Conservation (phyloP, 176 grass and related monocot species). For the Saccharum spontaneum region DNA sequence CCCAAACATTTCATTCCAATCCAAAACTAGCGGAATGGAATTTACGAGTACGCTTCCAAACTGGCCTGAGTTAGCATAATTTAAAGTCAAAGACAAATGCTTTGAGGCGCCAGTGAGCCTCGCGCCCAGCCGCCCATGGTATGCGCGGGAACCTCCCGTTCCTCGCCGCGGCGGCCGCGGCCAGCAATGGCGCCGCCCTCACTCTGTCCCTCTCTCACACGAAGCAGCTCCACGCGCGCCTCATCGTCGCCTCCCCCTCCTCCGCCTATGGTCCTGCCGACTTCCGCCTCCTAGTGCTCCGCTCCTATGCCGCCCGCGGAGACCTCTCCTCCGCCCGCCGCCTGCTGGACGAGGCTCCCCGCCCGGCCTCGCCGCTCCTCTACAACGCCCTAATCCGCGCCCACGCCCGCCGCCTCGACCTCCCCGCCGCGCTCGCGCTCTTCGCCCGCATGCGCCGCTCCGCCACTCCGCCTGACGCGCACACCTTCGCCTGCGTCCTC, state of each 20-base stretch:
- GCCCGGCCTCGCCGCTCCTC: constrained; percentile 38
- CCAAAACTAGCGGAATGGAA: too few relatives aligned
- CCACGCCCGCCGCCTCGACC: constrained; percentile 45
- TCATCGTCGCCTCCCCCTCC: constrained; percentile 22
- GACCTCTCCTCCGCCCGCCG: constrained; percentile 46
- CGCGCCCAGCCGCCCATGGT: background rate
- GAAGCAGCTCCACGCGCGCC: constrained; percentile 59
- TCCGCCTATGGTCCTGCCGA: background rate
- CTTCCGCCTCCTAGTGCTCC: constrained; percentile 48
- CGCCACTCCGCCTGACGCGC: constrained; percentile 39
- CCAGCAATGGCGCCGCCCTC: constrained; percentile 12
- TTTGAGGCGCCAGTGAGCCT: background rate
- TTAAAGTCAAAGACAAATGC: too few relatives aligned
- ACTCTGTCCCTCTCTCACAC: constrained; percentile 27
- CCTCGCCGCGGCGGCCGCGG: background rate
- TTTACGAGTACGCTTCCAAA: too few relatives aligned
- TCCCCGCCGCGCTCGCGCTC: constrained; percentile 33
- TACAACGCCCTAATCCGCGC: constrained; percentile 66
- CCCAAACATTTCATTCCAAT: too few relatives aligned
- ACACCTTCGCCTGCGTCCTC: constrained; percentile 69
- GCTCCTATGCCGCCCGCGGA: constrained; percentile 40
- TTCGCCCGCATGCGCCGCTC: constrained; percentile 51
- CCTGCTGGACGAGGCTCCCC: constrained; percentile 50
- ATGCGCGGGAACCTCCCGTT: constrained; percentile 29
- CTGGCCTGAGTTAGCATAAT: too few relatives aligned